Base-by-base conservation (phyloP, 2,329 filamentous ascomycete genomes). In the Colletotrichum lentis region DNA sequence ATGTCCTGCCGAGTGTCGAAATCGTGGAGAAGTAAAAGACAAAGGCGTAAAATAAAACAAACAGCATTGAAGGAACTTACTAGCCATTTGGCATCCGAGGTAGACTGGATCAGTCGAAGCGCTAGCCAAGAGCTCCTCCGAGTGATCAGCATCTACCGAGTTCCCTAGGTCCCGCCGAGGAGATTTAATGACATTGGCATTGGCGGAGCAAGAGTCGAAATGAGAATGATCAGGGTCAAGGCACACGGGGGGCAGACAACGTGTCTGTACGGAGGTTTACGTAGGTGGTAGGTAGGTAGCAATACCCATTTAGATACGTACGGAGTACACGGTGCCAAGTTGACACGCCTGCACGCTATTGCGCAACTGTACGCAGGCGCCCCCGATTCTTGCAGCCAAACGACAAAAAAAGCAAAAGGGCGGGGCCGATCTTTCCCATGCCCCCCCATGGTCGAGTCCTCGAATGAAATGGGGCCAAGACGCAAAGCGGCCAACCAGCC, bases 81-180 rank as follows among this genome's bases (percentile, higher is more conserved):
- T 31, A 41, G 35, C 7, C 44, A 31, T 49, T 35, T 31, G 27
- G 56, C 43, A 49, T 47, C 65, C 62, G 47, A 49, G 46, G 60
- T 49, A 22, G 54, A 60, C 62, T 60, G 65, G 65, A 60, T 68
- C 62, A 59, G 66, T 64, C 18, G 35, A 37, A 44, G 35, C 35
- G 49, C 56, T 52, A 44, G 14, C 16, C 65, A 56, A 68, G 66
- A 55, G 27, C 62, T 11, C n/a, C 56, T 65, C 62, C 55, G 62
- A 61, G 56, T 60, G 62, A 68, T 65, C 66, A 68, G 49, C 65
- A 56, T 65, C 55, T 61, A 59, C 61, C 65, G 62, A 65, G 62
- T 65, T 35, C 61, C 55, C 46, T 22, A 41, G 47, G 54, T 35
- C 41, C 66, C 62, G 59, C 66, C 47, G 18, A 56, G 62, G 55